phyloP scores from a whole-genome alignment of 352 stramenopile species.

The Phytophthora pistaciae region DNA sequence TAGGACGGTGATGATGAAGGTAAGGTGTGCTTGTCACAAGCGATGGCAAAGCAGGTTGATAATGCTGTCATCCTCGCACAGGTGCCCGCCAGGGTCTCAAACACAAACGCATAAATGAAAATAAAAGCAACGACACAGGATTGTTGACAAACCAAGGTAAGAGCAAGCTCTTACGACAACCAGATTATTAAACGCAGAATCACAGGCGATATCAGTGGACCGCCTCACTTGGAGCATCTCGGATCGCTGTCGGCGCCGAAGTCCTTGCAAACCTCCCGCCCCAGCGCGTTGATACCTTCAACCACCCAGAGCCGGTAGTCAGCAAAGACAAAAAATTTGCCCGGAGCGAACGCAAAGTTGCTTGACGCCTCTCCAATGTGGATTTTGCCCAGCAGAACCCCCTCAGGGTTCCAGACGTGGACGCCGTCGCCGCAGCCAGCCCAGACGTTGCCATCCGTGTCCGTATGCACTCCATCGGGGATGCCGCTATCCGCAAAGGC shows the following conservation, averaged over 20 bases:
- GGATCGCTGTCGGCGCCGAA: conserved; percentile 29
- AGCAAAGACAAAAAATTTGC: conserved; percentile 29
- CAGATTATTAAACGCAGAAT: no score
- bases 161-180: no score
- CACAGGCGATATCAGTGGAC: no score
- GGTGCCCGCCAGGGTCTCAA: no score
- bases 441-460: conserved; percentile 23
- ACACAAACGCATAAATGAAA: no score
- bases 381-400: conserved; percentile 30
- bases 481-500: conserved; percentile 28
- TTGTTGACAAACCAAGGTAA: no score
- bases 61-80: no score
- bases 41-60: no score
- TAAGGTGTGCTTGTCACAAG: no score
- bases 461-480: conserved; percentile 26
- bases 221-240: conserved; percentile 4
- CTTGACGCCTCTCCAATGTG: conserved; percentile 26
- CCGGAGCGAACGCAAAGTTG: conserved; percentile 32
- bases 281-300: conserved; percentile 29
- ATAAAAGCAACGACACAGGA: no score
- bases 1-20: no score
- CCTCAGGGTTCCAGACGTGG: conserved; percentile 31
- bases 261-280: conserved; percentile 33
- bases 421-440: conserved; percentile 28
- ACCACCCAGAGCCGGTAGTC: conserved; percentile 19